Conservation (phyloP, 768 basidiomycete genomes). For the Ephemerocybe angulata region DNA sequence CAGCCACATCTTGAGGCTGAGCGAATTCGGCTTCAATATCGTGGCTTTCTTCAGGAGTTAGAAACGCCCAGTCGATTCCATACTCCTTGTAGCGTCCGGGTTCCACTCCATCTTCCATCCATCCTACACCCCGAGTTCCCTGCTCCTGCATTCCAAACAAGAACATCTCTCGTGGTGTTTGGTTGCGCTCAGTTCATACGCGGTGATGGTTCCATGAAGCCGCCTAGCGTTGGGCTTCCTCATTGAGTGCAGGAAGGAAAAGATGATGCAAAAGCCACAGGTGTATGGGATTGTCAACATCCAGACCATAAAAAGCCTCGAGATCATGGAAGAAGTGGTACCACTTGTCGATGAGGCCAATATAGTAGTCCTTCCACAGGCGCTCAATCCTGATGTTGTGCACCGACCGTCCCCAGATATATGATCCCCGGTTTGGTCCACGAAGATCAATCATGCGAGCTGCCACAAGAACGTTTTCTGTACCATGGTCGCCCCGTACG, state of each 20-base stretch:
- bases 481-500: slow-evolving; percentile 25
- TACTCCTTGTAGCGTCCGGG: neutral
- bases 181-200: slow-evolving; percentile 7
- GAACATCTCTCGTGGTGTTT: slow-evolving; percentile 17
- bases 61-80: slow-evolving; percentile 8
- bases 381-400: slow-evolving; percentile 31
- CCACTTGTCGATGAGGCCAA: slow-evolving; percentile 30
- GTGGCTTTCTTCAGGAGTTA: too few relatives aligned
- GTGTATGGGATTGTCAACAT: slow-evolving; percentile 20
- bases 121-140: slow-evolving; percentile 13
- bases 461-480: slow-evolving; percentile 23
- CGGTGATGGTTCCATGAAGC: slow-evolving; percentile 29
- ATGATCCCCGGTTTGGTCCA: slow-evolving; percentile 16
- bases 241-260: slow-evolving; percentile 26
- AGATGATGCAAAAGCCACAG: slow-evolving; percentile 35
- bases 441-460: slow-evolving; percentile 14
- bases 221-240: slow-evolving; percentile 22
- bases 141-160: slow-evolving; percentile 15
- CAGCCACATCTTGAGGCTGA: neutral
- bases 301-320: slow-evolving; percentile 24
- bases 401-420: slow-evolving; percentile 22
- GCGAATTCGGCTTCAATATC: neutral
- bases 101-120: slow-evolving; percentile 6
- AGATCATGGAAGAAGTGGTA: slow-evolving; percentile 27
- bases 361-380: slow-evolving; percentile 34